Evolutionary conservation across 306 rosid species (phyloP).

Genomic region (barrel medic (Medicago truncatula)): MtrunA17r5.0-ANR NC_053048.1:27388501-27389000

Average conservation of each 20-base stretch:
- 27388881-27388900: not conserved
- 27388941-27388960: not conserved
- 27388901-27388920: not conserved
- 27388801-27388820: conserved; percentile 66
- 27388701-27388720: conserved; percentile 64
- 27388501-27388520: not conserved
- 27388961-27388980: not conserved
- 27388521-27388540: conserved; percentile 31
- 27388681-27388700: conserved; percentile 68
- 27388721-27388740: conserved; percentile 70
- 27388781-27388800: conserved; percentile 63
- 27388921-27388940: not conserved
- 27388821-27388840: conserved; percentile 60
- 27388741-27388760: conserved; percentile 73
- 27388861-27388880: conserved; percentile 3
- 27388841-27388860: conserved; percentile 37
- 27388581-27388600: not conserved
- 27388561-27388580: conserved; percentile 3
- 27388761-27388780: conserved; percentile 66
- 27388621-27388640: conserved; percentile 56
- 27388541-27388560: conserved; percentile 36
- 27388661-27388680: conserved; percentile 50
- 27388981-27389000: not conserved
- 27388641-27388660: conserved; percentile 64
- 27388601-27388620: conserved; percentile 39